Base-by-base conservation (phyloP, 2,329 filamentous ascomycete species). In the Fusarium circinatum region DNA sequence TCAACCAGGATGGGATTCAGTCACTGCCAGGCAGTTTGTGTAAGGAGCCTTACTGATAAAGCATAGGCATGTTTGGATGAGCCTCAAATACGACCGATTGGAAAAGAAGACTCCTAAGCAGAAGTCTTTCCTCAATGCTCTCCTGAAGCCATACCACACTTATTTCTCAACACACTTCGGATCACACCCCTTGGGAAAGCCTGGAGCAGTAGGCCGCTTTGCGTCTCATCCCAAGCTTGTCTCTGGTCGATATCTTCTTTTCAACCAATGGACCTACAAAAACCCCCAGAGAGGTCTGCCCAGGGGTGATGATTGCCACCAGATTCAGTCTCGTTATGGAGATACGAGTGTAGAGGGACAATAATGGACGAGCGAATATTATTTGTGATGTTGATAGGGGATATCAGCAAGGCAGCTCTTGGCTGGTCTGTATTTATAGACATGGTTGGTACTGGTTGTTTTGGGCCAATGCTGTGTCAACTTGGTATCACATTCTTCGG, bases 61-160 rank as follows among this genome's bases (percentile, higher is more conserved):
- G 6, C 48, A 65, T n/a, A 30, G 30, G 34, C 68, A 70, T 12
- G 42, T 70, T 32, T 60, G 28, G 14, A 30, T 56, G 38, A 57
- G 52, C 41, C 34, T 70, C 48, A 70, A 51, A 28, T 70, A 66
- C 14, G 41, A 32, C 32, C 42, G 26, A 24, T 30, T 70, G 24
- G 32, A 66, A 22, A 41, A 41, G 1, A 65, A 39, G 30, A 60
- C 36, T 34, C 7, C 9, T 8, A 8, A 12, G 39, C 68, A 70
- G 34, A 12, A 20, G 8, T 32, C 12, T 11, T n/a, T 26, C 6
- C 68, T 70, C 24, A 18, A 28, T 8, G 8, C 9, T 13, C 66
- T 70, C 22, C n/a, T 61, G n/a, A 28, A 41, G 30, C 48, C 41
- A 17, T 60, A 49, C 24, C 6, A 18, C 8, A 59, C 47, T 14